Conservation (phyloP, 1,139 yeast genomes). For the Blastobotrys persicus region DNA sequence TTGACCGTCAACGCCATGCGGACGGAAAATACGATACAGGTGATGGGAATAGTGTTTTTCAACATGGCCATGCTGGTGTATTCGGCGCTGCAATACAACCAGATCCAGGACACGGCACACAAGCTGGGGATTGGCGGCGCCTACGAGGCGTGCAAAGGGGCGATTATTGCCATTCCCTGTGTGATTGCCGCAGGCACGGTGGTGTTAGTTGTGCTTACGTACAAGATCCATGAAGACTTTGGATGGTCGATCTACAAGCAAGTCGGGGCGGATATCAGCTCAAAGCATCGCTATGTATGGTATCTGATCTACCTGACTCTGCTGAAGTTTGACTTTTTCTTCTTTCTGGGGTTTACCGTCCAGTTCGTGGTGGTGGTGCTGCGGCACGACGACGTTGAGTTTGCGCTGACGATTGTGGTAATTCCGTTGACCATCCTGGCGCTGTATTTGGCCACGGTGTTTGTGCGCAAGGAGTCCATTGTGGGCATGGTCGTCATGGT, state of each 20-base stretch:
- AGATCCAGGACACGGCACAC: constrained; percentile 38
- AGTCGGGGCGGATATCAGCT: constrained; percentile 48
- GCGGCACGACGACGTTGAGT: constrained; percentile 45
- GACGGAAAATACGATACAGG: constrained; percentile 43
- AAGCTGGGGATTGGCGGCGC: constrained; percentile 32
- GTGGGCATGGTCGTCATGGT: constrained; percentile 38
- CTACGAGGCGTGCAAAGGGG: constrained; percentile 34
- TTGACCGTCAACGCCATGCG: constrained; percentile 46
- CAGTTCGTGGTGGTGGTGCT: constrained; percentile 53
- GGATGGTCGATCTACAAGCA: constrained; percentile 51
- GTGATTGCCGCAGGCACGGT: constrained; percentile 44
- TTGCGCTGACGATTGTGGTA: constrained; percentile 49
- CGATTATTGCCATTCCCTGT: constrained; percentile 43
- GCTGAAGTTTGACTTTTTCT: constrained; percentile 48
- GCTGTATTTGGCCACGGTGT: constrained; percentile 42
- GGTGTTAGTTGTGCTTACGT: constrained; percentile 39
- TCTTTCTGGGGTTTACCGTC: constrained; percentile 52
- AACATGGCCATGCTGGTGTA: constrained; percentile 49
- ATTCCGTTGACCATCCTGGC: constrained; percentile 47
- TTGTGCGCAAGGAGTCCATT: constrained; percentile 42
- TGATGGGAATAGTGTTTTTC: constrained; percentile 45
- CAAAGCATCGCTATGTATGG: constrained; percentile 42
- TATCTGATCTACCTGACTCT: constrained; percentile 42
- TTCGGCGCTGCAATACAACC: constrained; percentile 50
- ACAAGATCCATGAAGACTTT: constrained; percentile 43